phyloP scores from a whole-genome alignment of 495 filamentous ascomycete genomes.

The Aspergillus taichungensis region DNA sequence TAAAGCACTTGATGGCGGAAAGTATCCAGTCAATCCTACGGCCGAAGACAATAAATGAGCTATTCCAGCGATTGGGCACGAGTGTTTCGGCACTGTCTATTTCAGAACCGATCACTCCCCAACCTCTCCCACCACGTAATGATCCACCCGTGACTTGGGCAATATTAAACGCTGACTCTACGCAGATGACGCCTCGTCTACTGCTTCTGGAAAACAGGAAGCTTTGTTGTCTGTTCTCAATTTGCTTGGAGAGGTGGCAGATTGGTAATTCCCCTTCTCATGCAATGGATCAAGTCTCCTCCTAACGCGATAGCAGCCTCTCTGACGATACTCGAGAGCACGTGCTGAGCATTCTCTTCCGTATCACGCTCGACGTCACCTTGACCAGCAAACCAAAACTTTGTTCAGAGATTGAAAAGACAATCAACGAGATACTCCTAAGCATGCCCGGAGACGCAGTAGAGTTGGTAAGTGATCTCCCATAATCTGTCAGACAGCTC shows the following conservation, averaged over 20 bases:
- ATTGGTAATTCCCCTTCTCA: conserved; percentile 14
- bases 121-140: conserved; percentile 16
- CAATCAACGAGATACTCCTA: conserved; percentile 34
- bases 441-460: conserved; percentile 20
- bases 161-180: not conserved
- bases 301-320: conserved; percentile 19
- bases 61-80: conserved; percentile 29
- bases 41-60: conserved; percentile 21
- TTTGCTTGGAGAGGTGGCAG: conserved; percentile 22
- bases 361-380: conserved; percentile 50
- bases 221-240: conserved; percentile 24
- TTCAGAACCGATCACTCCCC: conserved; percentile 16
- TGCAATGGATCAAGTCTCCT: not conserved
- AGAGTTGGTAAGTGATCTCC: conserved; percentile 19
- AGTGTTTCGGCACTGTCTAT: conserved; percentile 21
- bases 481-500: not conserved
- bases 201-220: conserved; percentile 5
- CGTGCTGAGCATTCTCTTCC: conserved; percentile 39
- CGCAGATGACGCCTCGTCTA: conserved; percentile 5
- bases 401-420: conserved; percentile 35
- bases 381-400: conserved; percentile 34
- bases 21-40: conserved; percentile 20
- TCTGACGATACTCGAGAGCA: conserved; percentile 23
- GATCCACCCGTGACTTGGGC: not conserved
- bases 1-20: conserved; percentile 13